A percentile compares a stretch with the other conserved stretches of the same genome.
Conservation (phyloP, 2,329 filamentous ascomycete genomes). For the Phoma sp. region DNA sequence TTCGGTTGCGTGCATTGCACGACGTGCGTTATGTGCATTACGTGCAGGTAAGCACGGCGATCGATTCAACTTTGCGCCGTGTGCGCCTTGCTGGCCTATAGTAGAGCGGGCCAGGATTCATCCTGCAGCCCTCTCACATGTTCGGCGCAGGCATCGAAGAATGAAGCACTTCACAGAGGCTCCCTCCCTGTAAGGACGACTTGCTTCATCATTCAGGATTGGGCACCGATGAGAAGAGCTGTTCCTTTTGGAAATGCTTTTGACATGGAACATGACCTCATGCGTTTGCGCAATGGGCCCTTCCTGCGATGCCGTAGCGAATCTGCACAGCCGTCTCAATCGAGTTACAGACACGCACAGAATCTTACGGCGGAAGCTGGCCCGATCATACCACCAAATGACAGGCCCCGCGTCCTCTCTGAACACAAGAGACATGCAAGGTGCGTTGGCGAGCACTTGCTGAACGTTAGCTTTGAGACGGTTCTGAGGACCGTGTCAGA, state of each 20-base stretch:
- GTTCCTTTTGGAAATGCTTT: neutral
- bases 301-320: slow-evolving; percentile 6
- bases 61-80: slow-evolving; percentile 11
- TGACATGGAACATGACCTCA: slow-evolving; percentile 8
- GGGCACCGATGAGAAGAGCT: neutral
- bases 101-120: neutral
- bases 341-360: slow-evolving; percentile 20
- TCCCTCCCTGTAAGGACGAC: neutral
- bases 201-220: neutral
- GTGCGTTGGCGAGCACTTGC: slow-evolving; percentile 18
- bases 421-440: slow-evolving; percentile 12
- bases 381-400: slow-evolving; percentile 11
- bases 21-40: slow-evolving; percentile 2
- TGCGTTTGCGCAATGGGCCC: neutral
- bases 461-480: neutral
- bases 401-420: slow-evolving; percentile 12
- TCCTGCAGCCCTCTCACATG: slow-evolving; percentile 7
- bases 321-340: slow-evolving; percentile 24
- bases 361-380: slow-evolving; percentile 17
- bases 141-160: neutral
- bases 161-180: neutral
- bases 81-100: slow-evolving; percentile 7
- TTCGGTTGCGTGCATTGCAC: slow-evolving; percentile 1
- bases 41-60: slow-evolving; percentile 14
- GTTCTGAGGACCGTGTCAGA: slow-evolving; percentile 3